Base-by-base conservation (phyloP, 192 early-diverging fungal species). In the Backusella tarrabulga region DNA sequence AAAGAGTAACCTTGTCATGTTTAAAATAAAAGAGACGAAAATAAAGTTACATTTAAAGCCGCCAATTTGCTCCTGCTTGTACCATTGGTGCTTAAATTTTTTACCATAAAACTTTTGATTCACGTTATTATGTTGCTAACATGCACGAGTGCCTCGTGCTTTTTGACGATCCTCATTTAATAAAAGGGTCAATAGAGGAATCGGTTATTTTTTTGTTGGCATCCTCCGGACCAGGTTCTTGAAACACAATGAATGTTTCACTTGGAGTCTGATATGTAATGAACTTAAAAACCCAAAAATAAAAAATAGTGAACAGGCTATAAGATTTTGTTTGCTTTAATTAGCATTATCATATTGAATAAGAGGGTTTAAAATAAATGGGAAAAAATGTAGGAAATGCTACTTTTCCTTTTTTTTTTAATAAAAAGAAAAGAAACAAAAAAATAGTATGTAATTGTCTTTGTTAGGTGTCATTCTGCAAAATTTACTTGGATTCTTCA, bases 401-500 rank as follows among this genome's bases (percentile, higher is more conserved):
- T 54, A 26, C 11, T 60, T 60, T 26, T 60, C 23, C 11, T 23
- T 26, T 60, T 60, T 56, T 60, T 60, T 26, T 60, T 60, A 60
- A 7, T 21, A 60, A 60, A 60, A 60, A 56, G 21, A 60, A 60
- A 56, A 60, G 56, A 26, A 60, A 60, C 2, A 26, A 60, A 60
- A 60, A 23, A 60, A 60, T 60, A 60, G 23, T 60, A 60, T 60
- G 56, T 60, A 60, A 11, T 60, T 26, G 56, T 19, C 46, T 50
- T 44, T 3, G 42, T 54, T 60, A 26, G 6, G 1, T 60, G 56
- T 60, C 29, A 60, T 60, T 60, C 56, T 63, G 56, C 56, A 63
- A 63, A 52, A 44, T 50, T 66, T 56, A 74, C 35, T 74, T 74
- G 46, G 73, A 29, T 52, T 74, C 73, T 12, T 74, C 73, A 66